Base-by-base conservation (phyloP, 169 alveolate genomes). In the Eimeria acervulina region DNA sequence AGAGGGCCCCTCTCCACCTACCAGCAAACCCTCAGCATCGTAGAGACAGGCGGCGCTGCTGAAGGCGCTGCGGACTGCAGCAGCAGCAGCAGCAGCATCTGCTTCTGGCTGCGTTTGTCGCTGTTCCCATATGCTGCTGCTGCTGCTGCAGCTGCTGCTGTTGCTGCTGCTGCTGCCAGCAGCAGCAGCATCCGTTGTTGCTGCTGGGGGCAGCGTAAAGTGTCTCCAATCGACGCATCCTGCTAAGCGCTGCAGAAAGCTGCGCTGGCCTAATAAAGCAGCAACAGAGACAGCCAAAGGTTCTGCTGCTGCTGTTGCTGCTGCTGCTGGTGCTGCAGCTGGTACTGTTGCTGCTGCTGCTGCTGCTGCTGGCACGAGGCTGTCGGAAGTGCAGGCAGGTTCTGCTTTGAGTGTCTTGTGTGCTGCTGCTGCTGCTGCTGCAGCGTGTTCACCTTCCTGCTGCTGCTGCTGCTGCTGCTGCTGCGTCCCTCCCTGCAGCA, bases 21-120 rank as follows among this genome's bases (percentile, higher is more conserved):
- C 44, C 83, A 72, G 83, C 83, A n/a, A 72, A 28, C 83, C 63
- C 88, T 40, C 55, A 10, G 88, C 5, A 38, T 78, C 88, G 42
- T 40, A 78, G 42, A 78, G 88, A 42, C 88, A 78, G 66, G 66
- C 63, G 6, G 88, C 88, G 88, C 88, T 78, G 61, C 38, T 78
- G 61, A n/a, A 78, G 33, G 88, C 88, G 38, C 63, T 42, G n/a
- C 88, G 31, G 12, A 78, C 28, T 7, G 55, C 55, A 47, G 55
- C 55, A 47, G 55, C 55, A 47, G 55, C 55, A 47, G 88, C 88
- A 36, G 63, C 88, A 40, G 88, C 88, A 42, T 15, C 74, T 63
- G 74, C 74, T 63, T 17, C 74, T 63, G 74, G 36, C 42, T 28
- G 83, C 28, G 42, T 8, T 19, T 44, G 40, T n/a, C 47, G 13